These are phyloP conservation scores for Alloteropsis semialata DNA, from an alignment of 176 grass and related monocot species.

Conservation along the genomic window DNA sequence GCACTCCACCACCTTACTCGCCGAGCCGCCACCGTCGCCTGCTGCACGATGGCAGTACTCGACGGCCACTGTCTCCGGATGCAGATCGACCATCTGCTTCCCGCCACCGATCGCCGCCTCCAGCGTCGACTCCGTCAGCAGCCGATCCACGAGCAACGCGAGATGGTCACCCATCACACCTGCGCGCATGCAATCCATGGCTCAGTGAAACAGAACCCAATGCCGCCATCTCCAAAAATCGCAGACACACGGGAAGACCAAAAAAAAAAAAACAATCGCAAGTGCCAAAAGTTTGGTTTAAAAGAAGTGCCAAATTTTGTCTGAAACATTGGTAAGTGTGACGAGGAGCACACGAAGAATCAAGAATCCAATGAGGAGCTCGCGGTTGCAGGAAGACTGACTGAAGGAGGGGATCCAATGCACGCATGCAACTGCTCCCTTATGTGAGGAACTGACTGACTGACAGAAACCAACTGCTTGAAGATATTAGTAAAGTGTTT, in stretches of 20 bases:
- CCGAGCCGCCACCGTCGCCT: not conserved
- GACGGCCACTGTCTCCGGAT: slow-evolving; percentile 2
- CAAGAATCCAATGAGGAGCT: slow-evolving; percentile 2
- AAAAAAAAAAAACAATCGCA: not conserved
- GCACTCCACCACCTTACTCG: slow-evolving; percentile 74
- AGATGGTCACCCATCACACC: slow-evolving; percentile 86
- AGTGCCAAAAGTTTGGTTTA: not conserved
- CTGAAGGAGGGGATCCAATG: not conserved
- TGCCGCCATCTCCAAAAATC: not conserved
- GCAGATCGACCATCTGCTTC: slow-evolving; percentile 33
- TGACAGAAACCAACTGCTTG: slow-evolving; percentile 11
- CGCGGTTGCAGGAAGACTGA: not conserved
- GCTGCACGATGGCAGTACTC: slow-evolving; percentile 13
- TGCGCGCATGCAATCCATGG: slow-evolving; percentile 3
- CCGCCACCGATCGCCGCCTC: slow-evolving; percentile 54
- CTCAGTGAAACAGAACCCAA: slow-evolving; percentile 12
- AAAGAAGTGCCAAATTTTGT: not conserved
- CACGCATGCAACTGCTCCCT: slow-evolving; percentile 11
- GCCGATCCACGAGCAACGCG: slow-evolving; percentile 83
- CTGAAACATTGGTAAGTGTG: not conserved
- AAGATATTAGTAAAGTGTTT: not conserved
- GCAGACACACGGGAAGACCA: not conserved
- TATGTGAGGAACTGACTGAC: not conserved
- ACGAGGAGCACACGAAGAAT: not conserved
- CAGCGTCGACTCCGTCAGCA: slow-evolving; percentile 85